Conservation (phyloP, 352 stramenopile species). For the Phytopythium kandeliae region DNA sequence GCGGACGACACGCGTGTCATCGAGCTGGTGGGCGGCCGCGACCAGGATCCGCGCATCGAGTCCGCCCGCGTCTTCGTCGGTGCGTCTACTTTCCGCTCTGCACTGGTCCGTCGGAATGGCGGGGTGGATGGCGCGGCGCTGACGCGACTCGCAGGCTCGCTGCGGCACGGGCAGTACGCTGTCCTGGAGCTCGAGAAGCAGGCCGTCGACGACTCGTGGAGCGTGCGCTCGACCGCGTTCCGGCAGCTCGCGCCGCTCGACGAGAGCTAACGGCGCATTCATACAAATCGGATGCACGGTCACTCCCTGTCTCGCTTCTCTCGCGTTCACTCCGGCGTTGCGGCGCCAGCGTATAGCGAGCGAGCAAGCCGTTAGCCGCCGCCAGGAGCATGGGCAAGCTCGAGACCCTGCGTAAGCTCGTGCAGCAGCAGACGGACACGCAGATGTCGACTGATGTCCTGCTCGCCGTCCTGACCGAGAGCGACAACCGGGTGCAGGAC, state of each 20-base stretch:
- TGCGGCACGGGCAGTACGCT: slow-evolving; percentile 65
- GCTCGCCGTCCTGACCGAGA: not conserved
- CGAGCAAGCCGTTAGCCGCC: too few relatives aligned
- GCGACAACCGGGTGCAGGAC: not conserved
- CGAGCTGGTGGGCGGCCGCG: slow-evolving; percentile 54
- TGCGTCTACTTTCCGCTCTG: slow-evolving; percentile 11
- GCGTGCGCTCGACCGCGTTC: slow-evolving; percentile 32
- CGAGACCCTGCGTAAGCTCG: not conserved
- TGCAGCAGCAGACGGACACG: not conserved
- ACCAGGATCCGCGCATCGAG: slow-evolving; percentile 33
- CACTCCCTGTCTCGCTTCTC: too few relatives aligned
- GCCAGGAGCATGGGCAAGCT: not conserved
- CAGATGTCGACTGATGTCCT: not conserved
- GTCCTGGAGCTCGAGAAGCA: slow-evolving; percentile 65
- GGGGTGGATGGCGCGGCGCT: not conserved
- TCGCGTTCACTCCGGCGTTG: too few relatives aligned
- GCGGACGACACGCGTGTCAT: slow-evolving; percentile 20
- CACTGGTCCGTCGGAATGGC: too few relatives aligned
- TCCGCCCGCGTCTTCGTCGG: slow-evolving; percentile 54
- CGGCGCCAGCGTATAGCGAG: too few relatives aligned
- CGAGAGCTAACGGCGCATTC: too few relatives aligned
- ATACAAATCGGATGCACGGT: too few relatives aligned
- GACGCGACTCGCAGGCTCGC: slow-evolving; percentile 46
- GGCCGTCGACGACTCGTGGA: slow-evolving; percentile 40
- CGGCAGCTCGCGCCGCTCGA: slow-evolving; percentile 27